A percentile compares a stretch with the other conserved stretches of the same genome.
phyloP scores from a whole-genome alignment of 495 filamentous ascomycete species.

The Lepraria neglecta region DNA sequence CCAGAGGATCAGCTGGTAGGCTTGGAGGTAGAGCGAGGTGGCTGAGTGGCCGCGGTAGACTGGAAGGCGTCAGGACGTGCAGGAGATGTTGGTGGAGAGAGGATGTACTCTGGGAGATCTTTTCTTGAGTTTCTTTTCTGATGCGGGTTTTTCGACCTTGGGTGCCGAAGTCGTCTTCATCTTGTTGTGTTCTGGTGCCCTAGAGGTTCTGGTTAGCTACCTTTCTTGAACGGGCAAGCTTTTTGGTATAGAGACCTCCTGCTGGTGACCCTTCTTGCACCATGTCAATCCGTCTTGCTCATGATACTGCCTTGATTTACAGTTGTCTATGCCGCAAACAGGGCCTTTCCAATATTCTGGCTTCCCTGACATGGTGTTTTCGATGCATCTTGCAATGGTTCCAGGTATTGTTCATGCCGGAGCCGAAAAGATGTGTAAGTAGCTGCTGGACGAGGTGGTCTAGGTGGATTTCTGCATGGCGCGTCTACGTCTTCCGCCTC shows the following conservation, averaged over 20 bases:
- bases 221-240: neutral
- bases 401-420: neutral
- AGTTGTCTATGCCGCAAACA: conserved; percentile 57
- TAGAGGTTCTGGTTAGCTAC: conserved; percentile 21
- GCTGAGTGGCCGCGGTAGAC: conserved; percentile 57
- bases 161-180: conserved; percentile 68
- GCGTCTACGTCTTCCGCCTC: neutral
- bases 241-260: conserved; percentile 40
- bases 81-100: neutral
- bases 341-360: conserved; percentile 55
- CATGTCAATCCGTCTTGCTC: conserved; percentile 60
- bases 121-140: conserved; percentile 50
- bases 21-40: conserved; percentile 71
- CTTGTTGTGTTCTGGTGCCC: conserved; percentile 41
- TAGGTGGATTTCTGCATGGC: neutral
- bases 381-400: neutral
- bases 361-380: neutral
- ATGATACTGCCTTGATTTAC: conserved; percentile 54
- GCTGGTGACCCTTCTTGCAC: conserved; percentile 60
- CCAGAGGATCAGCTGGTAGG: conserved; percentile 75
- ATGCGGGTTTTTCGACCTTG: conserved; percentile 53
- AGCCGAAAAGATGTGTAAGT: neutral
- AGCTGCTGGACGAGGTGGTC: neutral
- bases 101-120: conserved; percentile 41
- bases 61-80: conserved; percentile 28